Evolutionary conservation across 2,329 filamentous ascomycete genomes (phyloP), one percentile per base, ranked within the genome.

Genomic region (Raffaelea deltoideospora): DNA sequence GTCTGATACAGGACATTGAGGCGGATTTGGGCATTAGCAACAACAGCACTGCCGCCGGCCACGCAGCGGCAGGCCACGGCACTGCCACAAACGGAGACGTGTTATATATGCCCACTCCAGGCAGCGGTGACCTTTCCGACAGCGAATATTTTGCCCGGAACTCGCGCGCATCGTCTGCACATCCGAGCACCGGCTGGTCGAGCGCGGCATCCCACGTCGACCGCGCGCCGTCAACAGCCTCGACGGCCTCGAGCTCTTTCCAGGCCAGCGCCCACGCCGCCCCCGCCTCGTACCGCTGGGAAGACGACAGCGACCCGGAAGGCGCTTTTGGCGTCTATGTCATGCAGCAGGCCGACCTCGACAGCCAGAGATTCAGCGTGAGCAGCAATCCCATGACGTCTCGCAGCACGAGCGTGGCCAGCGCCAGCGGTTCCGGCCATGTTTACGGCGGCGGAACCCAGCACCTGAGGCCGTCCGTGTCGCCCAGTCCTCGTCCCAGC

Each of bases 321-420:
- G 88, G 81, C 17, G 77, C 80, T 28, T 84, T 84, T 41, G 88
- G 90, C 14, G 61, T 92, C 35, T 72, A 82, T 51, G 86, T 86
- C 45, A 75, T 96, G 69, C 76, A 76, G 40, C 74, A 87, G 58
- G 86, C 85, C 5, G 85, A 93, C 42, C 72, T 85, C 53, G 82
- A 92, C 41, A 74, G 76, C 35, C 72, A 75, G 34, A 66, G 71
- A 39, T 69, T 72, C 46, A 76, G 71, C 48, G 28, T 40, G 29
- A 64, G 67, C 45, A 58, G 61, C 46, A 59, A 67, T 15, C 66
- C 72, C 65, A 51, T 20, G 29, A 18, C 38, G 1, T 39, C 42
- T 18, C 37, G 35, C 7, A 32, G 27, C 26, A 45, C 33, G 11
- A 41, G 33, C n/a, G 24, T 18, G 4, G 20, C 11, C 30, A 19